Evolutionary conservation across 768 basidiomycete genomes (phyloP).

Genomic region (Fistulinella prunicolor): DNA sequence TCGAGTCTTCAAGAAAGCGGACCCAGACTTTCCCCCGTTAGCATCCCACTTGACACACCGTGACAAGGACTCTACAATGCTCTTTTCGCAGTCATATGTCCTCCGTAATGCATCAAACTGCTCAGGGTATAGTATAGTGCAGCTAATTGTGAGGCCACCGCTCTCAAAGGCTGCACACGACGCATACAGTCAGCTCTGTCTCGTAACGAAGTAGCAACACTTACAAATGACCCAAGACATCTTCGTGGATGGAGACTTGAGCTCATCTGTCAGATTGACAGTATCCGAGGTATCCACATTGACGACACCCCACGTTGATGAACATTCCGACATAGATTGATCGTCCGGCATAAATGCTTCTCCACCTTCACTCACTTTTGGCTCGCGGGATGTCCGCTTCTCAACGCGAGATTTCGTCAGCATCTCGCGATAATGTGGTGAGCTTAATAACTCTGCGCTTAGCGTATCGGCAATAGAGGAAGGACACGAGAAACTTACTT

Average conservation of each 20-base stretch:
- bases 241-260: constrained; percentile 72
- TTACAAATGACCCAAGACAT: constrained; percentile 79
- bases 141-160: constrained; percentile 86
- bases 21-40: constrained; percentile 94
- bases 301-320: constrained; percentile 91
- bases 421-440: constrained; percentile 80
- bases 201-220: constrained; percentile 24
- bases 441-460: constrained; percentile 41
- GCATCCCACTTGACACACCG: constrained; percentile 96
- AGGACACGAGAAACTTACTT: constrained; percentile 51
- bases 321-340: constrained; percentile 72
- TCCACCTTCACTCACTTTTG: constrained; percentile 57
- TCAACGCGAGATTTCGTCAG: constrained; percentile 73
- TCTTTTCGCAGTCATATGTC: constrained; percentile 91
- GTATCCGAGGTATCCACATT: constrained; percentile 69
- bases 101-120: constrained; percentile 93
- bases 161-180: constrained; percentile 74
- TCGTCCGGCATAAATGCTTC: constrained; percentile 96
- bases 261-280: constrained; percentile 71
- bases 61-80: constrained; percentile 90
- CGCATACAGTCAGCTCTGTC: constrained; percentile 6
- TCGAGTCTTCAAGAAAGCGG: constrained; percentile 92
- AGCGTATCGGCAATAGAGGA: constrained; percentile 1
- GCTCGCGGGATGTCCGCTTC: constrained; percentile 61
- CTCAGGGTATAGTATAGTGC: constrained; percentile 92